These are phyloP conservation scores for Leptographium wingfieldii DNA, from an alignment of 2,329 filamentous ascomycete genomes.

Conservation along the genomic window DNA sequence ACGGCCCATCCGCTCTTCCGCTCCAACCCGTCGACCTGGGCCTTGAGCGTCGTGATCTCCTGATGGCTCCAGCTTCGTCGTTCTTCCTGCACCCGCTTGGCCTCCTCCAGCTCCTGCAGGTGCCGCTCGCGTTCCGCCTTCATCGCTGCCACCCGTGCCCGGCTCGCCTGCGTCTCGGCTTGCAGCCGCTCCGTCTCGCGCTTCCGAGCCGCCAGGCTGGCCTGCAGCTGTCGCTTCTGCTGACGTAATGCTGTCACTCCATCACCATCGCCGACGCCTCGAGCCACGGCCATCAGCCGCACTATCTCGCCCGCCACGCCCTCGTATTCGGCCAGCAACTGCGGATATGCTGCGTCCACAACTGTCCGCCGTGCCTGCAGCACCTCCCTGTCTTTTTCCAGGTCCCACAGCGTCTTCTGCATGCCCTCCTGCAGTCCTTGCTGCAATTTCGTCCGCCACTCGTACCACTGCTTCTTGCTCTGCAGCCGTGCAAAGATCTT, in stretches of 20 bases:
- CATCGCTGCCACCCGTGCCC: slow-evolving; percentile 48
- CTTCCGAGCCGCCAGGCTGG: slow-evolving; percentile 58
- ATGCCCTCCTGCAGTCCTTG: slow-evolving; percentile 71
- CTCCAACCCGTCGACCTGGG: slow-evolving; percentile 52
- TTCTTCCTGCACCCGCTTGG: slow-evolving; percentile 74
- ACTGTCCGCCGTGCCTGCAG: slow-evolving; percentile 57
- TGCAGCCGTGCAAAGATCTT: slow-evolving; percentile 82
- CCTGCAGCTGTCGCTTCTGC: slow-evolving; percentile 50
- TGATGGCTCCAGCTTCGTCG: slow-evolving; percentile 78
- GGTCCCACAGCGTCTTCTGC: slow-evolving; percentile 59
- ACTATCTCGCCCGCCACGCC: slow-evolving; percentile 49
- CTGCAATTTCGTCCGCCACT: slow-evolving; percentile 86
- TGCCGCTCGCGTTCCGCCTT: slow-evolving; percentile 56
- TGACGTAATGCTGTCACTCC: slow-evolving; percentile 64
- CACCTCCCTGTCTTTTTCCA: slow-evolving; percentile 58
- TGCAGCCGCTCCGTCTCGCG: slow-evolving; percentile 54
- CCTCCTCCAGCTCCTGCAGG: slow-evolving; percentile 62
- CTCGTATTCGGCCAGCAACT: slow-evolving; percentile 46
- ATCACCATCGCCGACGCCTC: slow-evolving; percentile 67
- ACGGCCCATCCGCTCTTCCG: slow-evolving; percentile 59
- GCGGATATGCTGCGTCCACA: slow-evolving; percentile 55
- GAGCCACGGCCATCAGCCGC: slow-evolving; percentile 58
- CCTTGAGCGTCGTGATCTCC: slow-evolving; percentile 70
- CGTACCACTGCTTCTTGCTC: slow-evolving; percentile 96
- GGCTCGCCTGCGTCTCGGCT: slow-evolving; percentile 53